Percentiles rank a stretch among this genome's conserved stretches.
Conservation (phyloP, 2,329 filamentous ascomycete species). For the Corynespora cassiicola region DNA sequence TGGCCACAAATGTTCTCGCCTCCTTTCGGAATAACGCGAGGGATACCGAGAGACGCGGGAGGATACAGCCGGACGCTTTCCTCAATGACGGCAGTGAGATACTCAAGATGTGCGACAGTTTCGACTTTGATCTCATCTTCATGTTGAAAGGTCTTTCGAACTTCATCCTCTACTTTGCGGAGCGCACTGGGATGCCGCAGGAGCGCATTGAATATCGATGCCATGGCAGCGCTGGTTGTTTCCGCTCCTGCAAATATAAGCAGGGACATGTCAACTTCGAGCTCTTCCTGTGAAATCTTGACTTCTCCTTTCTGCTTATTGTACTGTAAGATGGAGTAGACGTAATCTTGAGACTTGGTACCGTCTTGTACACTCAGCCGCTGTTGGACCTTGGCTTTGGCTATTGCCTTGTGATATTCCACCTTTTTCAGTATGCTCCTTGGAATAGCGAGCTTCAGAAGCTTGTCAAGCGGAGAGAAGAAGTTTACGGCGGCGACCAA, state of each 20-base stretch:
- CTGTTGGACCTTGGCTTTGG: constrained; percentile 26
- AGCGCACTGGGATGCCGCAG: constrained; percentile 19
- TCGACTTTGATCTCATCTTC: constrained; percentile 28
- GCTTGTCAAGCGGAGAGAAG: constrained; percentile 23
- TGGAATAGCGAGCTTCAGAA: constrained; percentile 17
- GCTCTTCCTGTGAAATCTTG: constrained; percentile 32
- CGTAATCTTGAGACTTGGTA: constrained; percentile 29
- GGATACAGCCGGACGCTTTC: constrained; percentile 23
- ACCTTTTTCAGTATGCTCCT: constrained; percentile 16
- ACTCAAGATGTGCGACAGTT: constrained; percentile 23
- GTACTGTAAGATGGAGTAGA: constrained; percentile 29
- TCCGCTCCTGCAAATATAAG: constrained; percentile 49
- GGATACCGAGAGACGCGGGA: constrained; percentile 4
- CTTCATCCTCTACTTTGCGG: constrained; percentile 17
- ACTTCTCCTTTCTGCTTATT: constrained; percentile 26
- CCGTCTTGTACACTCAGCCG: constrained; percentile 37
- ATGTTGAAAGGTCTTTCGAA: constrained; percentile 18
- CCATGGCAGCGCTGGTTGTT: constrained; percentile 45
- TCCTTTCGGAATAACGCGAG: constrained; percentile 13
- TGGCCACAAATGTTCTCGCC: constrained; percentile 28
- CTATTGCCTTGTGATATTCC: constrained; percentile 20
- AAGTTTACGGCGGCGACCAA: constrained; percentile 29
- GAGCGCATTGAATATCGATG: constrained; percentile 38
- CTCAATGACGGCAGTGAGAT: constrained; percentile 34
- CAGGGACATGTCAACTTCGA: constrained; percentile 39